Percentiles rank a stretch among this genome's conserved stretches.
These are phyloP conservation scores for Encephalitozoon intestinalis DNA, from an alignment of 371 early-diverging fungal genomes.

Conservation along the genomic window DNA sequence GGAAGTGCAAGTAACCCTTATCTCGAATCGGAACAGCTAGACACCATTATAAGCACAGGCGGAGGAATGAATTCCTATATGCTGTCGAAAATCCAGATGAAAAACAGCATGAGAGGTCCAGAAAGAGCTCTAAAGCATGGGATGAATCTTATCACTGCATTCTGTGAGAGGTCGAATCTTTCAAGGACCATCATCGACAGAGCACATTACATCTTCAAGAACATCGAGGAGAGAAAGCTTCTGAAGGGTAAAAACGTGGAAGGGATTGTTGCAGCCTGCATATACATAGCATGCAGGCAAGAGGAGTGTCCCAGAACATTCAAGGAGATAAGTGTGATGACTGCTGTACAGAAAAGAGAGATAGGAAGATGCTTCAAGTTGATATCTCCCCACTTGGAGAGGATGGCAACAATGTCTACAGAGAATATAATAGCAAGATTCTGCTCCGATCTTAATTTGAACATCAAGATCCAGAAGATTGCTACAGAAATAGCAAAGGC, in stretches of 20 bases:
- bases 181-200: constrained; percentile 75
- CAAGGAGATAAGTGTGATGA: constrained; percentile 84
- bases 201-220: constrained; percentile 84
- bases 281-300: constrained; percentile 86
- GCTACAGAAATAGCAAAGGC: constrained; percentile 53
- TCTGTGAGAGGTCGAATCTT: constrained; percentile 77
- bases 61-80: constrained; percentile 47
- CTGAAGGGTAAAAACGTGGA: constrained; percentile 77
- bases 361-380: constrained; percentile 61
- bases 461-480: constrained; percentile 57
- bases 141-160: constrained; percentile 78
- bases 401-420: constrained; percentile 51
- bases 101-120: constrained; percentile 59
- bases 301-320: constrained; percentile 83
- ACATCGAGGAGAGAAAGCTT: constrained; percentile 70
- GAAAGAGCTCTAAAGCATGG: constrained; percentile 75
- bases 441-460: constrained; percentile 61
- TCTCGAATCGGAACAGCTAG: constrained; percentile 58
- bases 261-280: constrained; percentile 84
- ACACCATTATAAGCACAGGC: constrained; percentile 60
- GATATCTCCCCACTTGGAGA: constrained; percentile 60
- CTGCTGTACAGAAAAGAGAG: constrained; percentile 67
- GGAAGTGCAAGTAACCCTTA: constrained; percentile 73
- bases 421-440: constrained; percentile 64
- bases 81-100: constrained; percentile 61